Evolutionary conservation across 2,329 filamentous ascomycete genomes (phyloP).

Genomic region (Bipolaris bicolor): DNA sequence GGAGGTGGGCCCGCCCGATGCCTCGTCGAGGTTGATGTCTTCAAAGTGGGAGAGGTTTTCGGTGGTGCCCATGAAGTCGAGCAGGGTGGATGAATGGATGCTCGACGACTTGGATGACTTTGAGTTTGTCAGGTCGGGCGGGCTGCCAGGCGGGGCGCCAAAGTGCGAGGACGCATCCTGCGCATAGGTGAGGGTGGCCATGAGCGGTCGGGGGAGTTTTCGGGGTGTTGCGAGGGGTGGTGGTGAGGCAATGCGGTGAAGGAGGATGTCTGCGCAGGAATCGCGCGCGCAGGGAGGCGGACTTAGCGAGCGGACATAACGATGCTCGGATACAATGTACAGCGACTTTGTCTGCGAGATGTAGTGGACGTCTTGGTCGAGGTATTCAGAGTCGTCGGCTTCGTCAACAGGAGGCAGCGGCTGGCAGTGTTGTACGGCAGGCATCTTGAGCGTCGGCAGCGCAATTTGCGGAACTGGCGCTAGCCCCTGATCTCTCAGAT

Average conservation of each 20-base stretch:
- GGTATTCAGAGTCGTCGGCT: constrained; percentile 13
- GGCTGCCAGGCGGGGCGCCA: constrained; percentile 66
- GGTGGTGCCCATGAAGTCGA: constrained; percentile 64
- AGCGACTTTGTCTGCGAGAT: constrained; percentile 32
- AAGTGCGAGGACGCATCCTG: constrained; percentile 37
- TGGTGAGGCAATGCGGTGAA: constrained; percentile 34
- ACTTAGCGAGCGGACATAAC: constrained; percentile 45
- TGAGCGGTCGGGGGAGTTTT: constrained; percentile 43
- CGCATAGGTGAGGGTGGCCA: constrained; percentile 44
- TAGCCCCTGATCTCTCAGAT: constrained; percentile 17
- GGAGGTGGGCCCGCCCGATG: constrained; percentile 44
- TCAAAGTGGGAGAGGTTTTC: constrained; percentile 83
- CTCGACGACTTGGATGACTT: constrained; percentile 93
- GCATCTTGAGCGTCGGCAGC: constrained; percentile 31
- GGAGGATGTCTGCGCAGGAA: constrained; percentile 28
- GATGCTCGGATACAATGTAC: constrained; percentile 46
- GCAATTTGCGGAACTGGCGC: constrained; percentile 40
- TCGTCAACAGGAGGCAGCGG: constrained; percentile 20
- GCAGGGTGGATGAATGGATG: constrained; percentile 77
- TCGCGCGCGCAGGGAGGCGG: constrained; percentile 33
- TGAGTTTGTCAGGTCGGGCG: constrained; percentile 79
- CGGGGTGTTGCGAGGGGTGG: constrained; percentile 21
- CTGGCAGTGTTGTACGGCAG: constrained; percentile 34
- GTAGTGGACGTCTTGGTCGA: constrained; percentile 25
- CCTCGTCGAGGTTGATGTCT: constrained; percentile 84